phyloP scores from a whole-genome alignment of 2,329 filamentous ascomycete genomes.

The Penicillium sp. region DNA sequence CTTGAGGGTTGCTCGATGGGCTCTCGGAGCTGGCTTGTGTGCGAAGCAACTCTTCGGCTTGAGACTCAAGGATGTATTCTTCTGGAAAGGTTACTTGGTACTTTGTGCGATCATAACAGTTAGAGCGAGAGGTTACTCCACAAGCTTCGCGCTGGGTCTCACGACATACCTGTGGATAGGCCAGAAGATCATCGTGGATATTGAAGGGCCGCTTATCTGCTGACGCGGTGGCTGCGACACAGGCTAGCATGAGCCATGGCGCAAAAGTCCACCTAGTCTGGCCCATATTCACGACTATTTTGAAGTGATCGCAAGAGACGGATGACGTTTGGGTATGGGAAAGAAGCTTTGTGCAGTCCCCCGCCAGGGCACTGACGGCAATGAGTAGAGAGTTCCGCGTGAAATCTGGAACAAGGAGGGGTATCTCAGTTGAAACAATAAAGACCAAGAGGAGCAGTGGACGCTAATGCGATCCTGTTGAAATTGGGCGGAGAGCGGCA shows the following conservation, averaged over 20 bases:
- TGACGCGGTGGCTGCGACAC: slow-evolving; percentile 37
- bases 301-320: not conserved
- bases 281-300: slow-evolving; percentile 22
- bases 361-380: not conserved
- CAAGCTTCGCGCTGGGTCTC: not conserved
- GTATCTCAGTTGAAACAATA: not conserved
- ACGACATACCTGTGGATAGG: slow-evolving; percentile 72
- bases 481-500: slow-evolving; percentile 15
- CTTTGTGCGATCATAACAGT: slow-evolving; percentile 44
- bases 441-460: not conserved
- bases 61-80: slow-evolving; percentile 66
- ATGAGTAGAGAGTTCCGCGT: not conserved
- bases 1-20: slow-evolving; percentile 24
- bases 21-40: slow-evolving; percentile 19
- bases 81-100: slow-evolving; percentile 78
- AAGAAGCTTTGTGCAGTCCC: not conserved
- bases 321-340: not conserved
- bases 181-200: slow-evolving; percentile 82
- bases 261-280: slow-evolving; percentile 21
- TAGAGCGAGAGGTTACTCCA: not conserved
- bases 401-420: not conserved
- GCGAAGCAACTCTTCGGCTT: slow-evolving; percentile 60
- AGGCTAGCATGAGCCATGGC: slow-evolving; percentile 33
- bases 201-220: slow-evolving; percentile 67
- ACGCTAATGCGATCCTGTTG: not conserved